These are phyloP conservation scores for Schizonepeta tenuifolia DNA, from an alignment of 257 asterid species.

Conservation along the genomic window DNA sequence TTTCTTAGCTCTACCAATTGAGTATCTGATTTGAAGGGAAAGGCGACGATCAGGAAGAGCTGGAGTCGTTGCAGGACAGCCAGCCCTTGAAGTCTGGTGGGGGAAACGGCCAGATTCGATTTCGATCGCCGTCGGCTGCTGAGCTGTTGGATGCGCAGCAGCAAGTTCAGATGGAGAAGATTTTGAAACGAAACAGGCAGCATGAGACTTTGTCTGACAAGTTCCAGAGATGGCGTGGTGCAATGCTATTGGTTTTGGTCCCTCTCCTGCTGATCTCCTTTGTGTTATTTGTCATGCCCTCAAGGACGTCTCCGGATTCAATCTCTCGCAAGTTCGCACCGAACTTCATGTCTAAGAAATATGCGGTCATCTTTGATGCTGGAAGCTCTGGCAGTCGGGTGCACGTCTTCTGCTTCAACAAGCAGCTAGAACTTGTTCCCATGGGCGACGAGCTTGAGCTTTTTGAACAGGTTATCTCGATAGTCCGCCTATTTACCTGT, in stretches of 20 bases:
- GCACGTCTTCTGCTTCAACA: conserved; percentile 78
- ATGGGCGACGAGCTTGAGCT: conserved; percentile 83
- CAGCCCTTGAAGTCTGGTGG: conserved; percentile 61
- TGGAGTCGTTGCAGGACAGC: conserved; percentile 50
- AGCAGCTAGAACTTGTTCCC: conserved; percentile 73
- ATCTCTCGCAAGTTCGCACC: conserved; percentile 48
- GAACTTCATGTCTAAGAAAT: conserved; percentile 45
- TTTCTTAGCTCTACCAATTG: conserved; percentile 31
- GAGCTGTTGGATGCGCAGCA: conserved; percentile 75
- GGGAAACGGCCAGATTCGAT: conserved; percentile 93
- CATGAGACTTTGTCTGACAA: conserved; percentile 56
- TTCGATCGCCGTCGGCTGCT: conserved; percentile 93
- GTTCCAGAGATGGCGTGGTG: conserved; percentile 75
- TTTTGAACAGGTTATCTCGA: conserved; percentile 56
- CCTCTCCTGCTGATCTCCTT: conserved; percentile 58
- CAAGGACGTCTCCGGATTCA: conserved; percentile 41
- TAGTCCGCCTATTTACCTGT: conserved; percentile 1
- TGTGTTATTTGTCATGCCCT: conserved; percentile 53
- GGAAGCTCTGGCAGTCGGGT: conserved; percentile 96
- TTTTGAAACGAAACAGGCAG: conserved; percentile 58
- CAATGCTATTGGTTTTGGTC: conserved; percentile 64
- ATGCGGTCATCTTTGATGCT: conserved; percentile 89
- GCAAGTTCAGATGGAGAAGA: conserved; percentile 74
- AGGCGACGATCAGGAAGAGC: conserved; percentile 44
- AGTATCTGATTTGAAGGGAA: conserved; percentile 39